Base-by-base conservation (phyloP, 2,329 filamentous ascomycete species). In the Colletotrichum sp. region DNA sequence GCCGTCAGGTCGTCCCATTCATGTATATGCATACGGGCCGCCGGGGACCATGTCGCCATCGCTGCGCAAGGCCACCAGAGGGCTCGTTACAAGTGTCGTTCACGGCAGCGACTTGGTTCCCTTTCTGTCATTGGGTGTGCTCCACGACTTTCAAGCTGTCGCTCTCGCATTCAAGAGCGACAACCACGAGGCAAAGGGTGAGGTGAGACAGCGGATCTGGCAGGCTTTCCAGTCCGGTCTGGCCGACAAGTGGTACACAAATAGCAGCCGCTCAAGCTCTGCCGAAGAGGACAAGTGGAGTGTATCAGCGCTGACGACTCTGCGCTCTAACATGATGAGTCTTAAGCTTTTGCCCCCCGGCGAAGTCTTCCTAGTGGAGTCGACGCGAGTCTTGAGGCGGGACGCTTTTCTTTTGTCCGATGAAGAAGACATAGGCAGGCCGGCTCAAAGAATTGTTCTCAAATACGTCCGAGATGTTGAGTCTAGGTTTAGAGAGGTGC, bases 21-120 rank as follows among this genome's bases (percentile, higher is more conserved):
- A 96, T 79, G 94, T 95, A 15, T 96, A 95, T 81, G 93, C 94
- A 8, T 96, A 95, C 81, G 94, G 94, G 0, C 92, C 94, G 3
- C 94, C 94, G 0, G 91, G 93, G 1, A 93, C 93, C 16, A 91
- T 96, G 89, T 94, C 93, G 0, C 88, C 93, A 0, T 90, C 92
- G 3, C 88, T 96, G 9, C 91, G 94, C 56, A 90, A 90, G 74
- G 92, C 93, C 13, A 96, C 94, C 0, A 89, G 93, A 16, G 94
- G 93, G 2, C 88, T 96, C 9, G 93, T 96, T 76, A 96, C 94
- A 4, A 95, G 92, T 10, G 88, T 94, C 6, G 90, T 95, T 13
- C 93, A 96, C 79, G 93, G 93, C 21, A 90, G 92, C 80, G 94
- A 96, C 80, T 85, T 96, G 12, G 93, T 96, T 0, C 94, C 94